Evolutionary conservation across 2,329 filamentous ascomycete species (phyloP), one percentile per base, ranked within the genome.

Genomic region (Arachnomyces sp.): DNA sequence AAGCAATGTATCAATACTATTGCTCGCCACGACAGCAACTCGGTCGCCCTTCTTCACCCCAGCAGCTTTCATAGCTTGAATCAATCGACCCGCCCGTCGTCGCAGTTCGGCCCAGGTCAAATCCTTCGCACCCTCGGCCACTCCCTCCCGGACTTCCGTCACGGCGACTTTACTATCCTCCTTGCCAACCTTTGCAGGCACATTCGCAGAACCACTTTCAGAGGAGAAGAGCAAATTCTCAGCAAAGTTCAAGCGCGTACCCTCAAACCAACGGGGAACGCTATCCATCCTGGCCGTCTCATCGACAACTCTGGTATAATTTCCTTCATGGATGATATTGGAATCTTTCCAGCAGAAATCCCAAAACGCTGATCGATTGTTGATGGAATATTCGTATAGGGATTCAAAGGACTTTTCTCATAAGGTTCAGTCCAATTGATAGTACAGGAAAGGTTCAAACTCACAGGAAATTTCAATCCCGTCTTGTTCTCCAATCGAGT

Each of bases 181-280:
- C 59, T 92, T 92, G 45, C 77, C 68, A 3, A 57, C 49, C 0
- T 68, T 84, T 6, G 70, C 69, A 3, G 69, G 66, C 16, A 68
- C 54, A 2, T 66, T 71, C 0, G 66, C 59, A 7, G 69, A 54
- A n/a, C 63, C 57, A 0, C 62, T 53, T 4, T 36, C 33, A 11
- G 67, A 65, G 1, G 73, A 73, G 65, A 77, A 89, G 17, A 94
- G 75, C 17, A 87, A 62, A 55, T 92, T 93, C 64, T 93, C 86
- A 4, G 85, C 82, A 56, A 81, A 90, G 54, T 88, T 93, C 51
- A 92, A 60, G 4, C 68, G 64, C 1, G 88, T 72, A 21, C 86
- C 86, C 1, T 77, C 66, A 59, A 92, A 93, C 86, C 86, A 93
- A 31, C 69, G 65, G 0, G 86, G 86, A 4, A 90, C 72, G 12